These are phyloP conservation scores for Fusarium continuum DNA, from an alignment of 2,329 filamentous ascomycete genomes.

Conservation along the genomic window DNA sequence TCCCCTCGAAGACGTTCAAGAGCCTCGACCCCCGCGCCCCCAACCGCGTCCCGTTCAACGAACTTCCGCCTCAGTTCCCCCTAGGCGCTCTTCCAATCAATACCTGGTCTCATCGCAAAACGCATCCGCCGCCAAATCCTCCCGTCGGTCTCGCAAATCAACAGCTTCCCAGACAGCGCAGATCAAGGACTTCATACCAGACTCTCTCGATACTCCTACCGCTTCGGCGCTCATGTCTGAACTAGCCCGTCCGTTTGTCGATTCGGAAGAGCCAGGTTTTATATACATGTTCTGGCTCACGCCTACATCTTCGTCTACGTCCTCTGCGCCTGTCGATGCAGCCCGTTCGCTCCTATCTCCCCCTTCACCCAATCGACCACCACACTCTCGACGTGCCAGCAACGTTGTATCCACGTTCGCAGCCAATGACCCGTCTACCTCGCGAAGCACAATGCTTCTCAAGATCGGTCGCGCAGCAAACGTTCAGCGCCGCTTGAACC, in stretches of 20 bases:
- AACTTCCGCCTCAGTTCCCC: slow-evolving; percentile 35
- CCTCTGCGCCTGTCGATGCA: slow-evolving; percentile 65
- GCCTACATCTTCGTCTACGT: slow-evolving; percentile 58
- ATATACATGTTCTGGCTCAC: slow-evolving; percentile 99
- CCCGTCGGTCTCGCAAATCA: slow-evolving; percentile 46
- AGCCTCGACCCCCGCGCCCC: slow-evolving; percentile 54
- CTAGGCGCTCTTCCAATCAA: slow-evolving; percentile 28
- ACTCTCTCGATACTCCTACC: slow-evolving; percentile 70
- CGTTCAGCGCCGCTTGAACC: slow-evolving; percentile 87
- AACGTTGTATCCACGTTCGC: slow-evolving; percentile 65
- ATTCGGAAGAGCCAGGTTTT: slow-evolving; percentile 84
- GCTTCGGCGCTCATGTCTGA: slow-evolving; percentile 78
- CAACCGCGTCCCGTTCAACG: slow-evolving; percentile 58
- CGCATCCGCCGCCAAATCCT: slow-evolving; percentile 45
- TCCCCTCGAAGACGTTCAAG: slow-evolving; percentile 55
- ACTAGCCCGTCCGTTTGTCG: slow-evolving; percentile 71
- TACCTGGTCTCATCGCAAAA: slow-evolving; percentile 25
- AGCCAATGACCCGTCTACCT: slow-evolving; percentile 38
- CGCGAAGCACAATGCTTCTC: slow-evolving; percentile 66
- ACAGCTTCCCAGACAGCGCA: slow-evolving; percentile 45
- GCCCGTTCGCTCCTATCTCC: slow-evolving; percentile 68
- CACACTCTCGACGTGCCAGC: slow-evolving; percentile 58
- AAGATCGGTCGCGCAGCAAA: slow-evolving; percentile 78
- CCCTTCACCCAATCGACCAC: slow-evolving; percentile 50
- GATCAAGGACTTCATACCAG: slow-evolving; percentile 69